These are phyloP conservation scores for Kurtzmaniella quercitrusa DNA, from an alignment of 1,139 yeast genomes.

Conservation along the genomic window DNA sequence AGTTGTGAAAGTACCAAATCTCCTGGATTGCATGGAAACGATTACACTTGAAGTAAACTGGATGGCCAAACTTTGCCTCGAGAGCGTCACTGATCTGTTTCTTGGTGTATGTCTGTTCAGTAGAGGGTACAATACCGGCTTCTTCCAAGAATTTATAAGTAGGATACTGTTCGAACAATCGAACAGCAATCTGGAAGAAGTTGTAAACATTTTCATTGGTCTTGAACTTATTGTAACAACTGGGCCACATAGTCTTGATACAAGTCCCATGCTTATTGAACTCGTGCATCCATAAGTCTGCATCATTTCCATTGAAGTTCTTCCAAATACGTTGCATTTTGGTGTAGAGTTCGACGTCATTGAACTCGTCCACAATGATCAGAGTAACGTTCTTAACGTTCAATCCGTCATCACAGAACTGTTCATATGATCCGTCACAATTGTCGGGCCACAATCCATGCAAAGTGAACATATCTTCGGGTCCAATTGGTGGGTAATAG, in stretches of 20 bases:
- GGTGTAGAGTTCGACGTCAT: conserved; percentile 47
- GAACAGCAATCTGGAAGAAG: conserved; percentile 65
- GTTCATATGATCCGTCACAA: conserved; percentile 42
- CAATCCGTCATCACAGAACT: conserved; percentile 66
- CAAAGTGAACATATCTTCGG: conserved; percentile 71
- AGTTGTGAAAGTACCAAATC: conserved; percentile 84
- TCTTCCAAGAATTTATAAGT: conserved; percentile 63
- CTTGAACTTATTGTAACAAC: conserved; percentile 49
- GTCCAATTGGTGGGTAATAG: conserved; percentile 78
- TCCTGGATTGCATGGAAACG: conserved; percentile 67
- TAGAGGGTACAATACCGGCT: conserved; percentile 70
- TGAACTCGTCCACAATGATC: conserved; percentile 46
- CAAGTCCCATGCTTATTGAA: conserved; percentile 96
- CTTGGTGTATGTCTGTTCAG: conserved; percentile 56
- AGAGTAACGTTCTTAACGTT: conserved; percentile 48
- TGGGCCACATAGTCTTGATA: conserved; percentile 70
- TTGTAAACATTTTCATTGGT: conserved; percentile 68
- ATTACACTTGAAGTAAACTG: conserved; percentile 73
- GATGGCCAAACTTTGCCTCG: conserved; percentile 51
- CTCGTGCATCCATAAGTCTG: conserved; percentile 84
- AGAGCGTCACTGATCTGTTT: conserved; percentile 65
- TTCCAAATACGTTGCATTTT: conserved; percentile 71
- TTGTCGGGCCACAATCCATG: conserved; percentile 49
- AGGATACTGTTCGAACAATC: conserved; percentile 60
- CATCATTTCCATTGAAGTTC: conserved; percentile 71